Conservation (phyloP, 345 rosid species). For the Citrus hindsii region DNA sequence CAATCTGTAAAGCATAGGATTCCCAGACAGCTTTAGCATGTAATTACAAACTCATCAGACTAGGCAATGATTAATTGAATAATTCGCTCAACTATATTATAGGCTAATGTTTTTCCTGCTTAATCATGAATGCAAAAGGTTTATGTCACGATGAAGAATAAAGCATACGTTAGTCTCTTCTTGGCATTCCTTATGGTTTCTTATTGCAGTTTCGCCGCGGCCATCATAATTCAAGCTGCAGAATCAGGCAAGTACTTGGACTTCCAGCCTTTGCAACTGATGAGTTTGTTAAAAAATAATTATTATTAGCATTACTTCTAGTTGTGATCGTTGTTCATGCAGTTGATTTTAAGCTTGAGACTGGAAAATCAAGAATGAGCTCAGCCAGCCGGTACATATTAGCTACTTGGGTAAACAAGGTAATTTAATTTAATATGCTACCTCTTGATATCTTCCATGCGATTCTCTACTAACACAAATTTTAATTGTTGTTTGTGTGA, state of each 20-base stretch:
- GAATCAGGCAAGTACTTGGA: slow-evolving; percentile 13
- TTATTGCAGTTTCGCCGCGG: background rate
- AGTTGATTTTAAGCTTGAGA: slow-evolving; percentile 4
- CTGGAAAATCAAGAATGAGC: slow-evolving; percentile 6
- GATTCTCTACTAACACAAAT: background rate
- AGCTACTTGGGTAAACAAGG: slow-evolving; percentile 18
- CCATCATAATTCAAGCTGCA: background rate
- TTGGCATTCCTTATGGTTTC: slow-evolving; percentile 14
- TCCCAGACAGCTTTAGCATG: slow-evolving; percentile 26
- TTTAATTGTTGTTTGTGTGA: background rate
- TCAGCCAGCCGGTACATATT: background rate
- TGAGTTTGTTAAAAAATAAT: too few relatives aligned
- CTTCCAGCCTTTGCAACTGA: background rate
- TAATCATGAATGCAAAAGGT: background rate
- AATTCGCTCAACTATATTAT: background rate
- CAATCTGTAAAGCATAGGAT: slow-evolving; percentile 24
- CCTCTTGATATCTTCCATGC: too few relatives aligned
- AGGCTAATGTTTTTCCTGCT: too few relatives aligned
- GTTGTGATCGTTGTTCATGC: background rate
- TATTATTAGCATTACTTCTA: too few relatives aligned
- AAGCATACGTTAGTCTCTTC: slow-evolving; percentile 7
- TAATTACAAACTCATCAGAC: slow-evolving; percentile 17
- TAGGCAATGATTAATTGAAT: slow-evolving; percentile 17
- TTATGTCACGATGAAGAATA: slow-evolving; percentile 17
- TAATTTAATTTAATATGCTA: background rate